Evolutionary conservation across 164 flowering plant genomes (phyloP).

Genomic region (Houttuynia cordata): DNA sequence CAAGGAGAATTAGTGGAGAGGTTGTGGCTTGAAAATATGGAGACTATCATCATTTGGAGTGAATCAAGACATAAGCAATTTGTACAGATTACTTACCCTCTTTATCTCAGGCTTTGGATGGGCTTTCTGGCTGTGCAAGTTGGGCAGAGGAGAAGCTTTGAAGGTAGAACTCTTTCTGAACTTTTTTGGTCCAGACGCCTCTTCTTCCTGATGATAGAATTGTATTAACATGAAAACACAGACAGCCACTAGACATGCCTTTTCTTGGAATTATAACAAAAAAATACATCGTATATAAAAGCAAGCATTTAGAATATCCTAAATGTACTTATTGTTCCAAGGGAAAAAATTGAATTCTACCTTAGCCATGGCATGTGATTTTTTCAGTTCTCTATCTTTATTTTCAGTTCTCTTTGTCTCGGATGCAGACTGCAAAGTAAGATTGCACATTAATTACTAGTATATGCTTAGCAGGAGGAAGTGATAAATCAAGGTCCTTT

Average conservation of each 20-base stretch:
- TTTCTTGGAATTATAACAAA: background rate
- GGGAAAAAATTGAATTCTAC: background rate
- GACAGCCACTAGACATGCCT: background rate
- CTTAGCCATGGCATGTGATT: slow-evolving; percentile 3
- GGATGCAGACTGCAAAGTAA: slow-evolving; percentile 4
- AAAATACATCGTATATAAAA: background rate
- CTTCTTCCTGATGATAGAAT: slow-evolving; percentile 2
- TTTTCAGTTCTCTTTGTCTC: slow-evolving; percentile 1
- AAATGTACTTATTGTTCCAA: background rate
- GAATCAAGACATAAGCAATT: background rate
- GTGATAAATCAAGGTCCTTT: background rate
- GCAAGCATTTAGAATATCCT: background rate
- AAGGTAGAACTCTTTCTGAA: slow-evolving; percentile 8
- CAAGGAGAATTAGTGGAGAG: no score
- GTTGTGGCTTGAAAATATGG: background rate
- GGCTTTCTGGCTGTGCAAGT: slow-evolving; percentile 7
- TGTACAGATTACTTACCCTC: slow-evolving; percentile 3
- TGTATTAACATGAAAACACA: background rate
- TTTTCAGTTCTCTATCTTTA: slow-evolving; percentile 5
- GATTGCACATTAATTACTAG: background rate
- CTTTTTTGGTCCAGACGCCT: background rate
- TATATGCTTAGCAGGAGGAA: background rate
- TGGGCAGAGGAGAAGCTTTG: slow-evolving; percentile 16
- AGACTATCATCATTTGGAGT: background rate
- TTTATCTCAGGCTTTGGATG: slow-evolving; percentile 10